Percentiles rank a stretch among this genome's conserved stretches.
Evolutionary conservation across 208 protist species (phyloP).

Genomic region (Trypanosoma mega): DNA sequence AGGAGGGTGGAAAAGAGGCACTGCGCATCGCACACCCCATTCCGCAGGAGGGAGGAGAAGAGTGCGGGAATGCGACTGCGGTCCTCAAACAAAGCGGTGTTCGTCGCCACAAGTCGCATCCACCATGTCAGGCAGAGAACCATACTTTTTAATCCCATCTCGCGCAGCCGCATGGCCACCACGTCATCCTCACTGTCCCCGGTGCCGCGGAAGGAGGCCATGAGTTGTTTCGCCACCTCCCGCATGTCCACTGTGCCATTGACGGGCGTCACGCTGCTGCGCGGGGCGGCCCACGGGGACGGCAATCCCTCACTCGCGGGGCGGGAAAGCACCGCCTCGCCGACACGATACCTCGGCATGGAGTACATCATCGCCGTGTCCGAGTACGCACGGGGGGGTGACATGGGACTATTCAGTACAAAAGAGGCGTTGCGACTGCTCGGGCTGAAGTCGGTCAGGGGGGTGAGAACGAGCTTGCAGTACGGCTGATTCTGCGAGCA

Average conservation of each 20-base stretch:
- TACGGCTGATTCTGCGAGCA: background rate
- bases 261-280: conserved; percentile 19
- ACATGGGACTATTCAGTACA: conserved; percentile 10
- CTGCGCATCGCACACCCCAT: conserved; percentile 27
- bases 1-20: conserved; percentile 48
- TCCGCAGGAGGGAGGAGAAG: conserved; percentile 50
- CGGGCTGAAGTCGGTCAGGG: background rate
- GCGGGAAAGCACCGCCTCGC: background rate
- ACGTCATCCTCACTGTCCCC: conserved; percentile 42
- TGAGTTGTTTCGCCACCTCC: conserved; percentile 60
- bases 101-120: conserved; percentile 61
- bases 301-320: conserved; percentile 3
- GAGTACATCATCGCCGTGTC: background rate
- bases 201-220: conserved; percentile 51
- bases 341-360: background rate
- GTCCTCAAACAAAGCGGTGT: conserved; percentile 58
- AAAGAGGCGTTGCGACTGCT: conserved; percentile 2
- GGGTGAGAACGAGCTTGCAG: background rate
- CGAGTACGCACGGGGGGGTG: background rate
- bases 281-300: conserved; percentile 11
- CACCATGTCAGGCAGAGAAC: conserved; percentile 84
- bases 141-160: conserved; percentile 66
- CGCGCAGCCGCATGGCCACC: conserved; percentile 38
- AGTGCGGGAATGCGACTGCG: conserved; percentile 56
- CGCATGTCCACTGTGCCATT: conserved; percentile 69